Percentiles rank a stretch among this genome's conserved stretches.
phyloP scores from a whole-genome alignment of 352 stramenopile species.

The Globisporangium nodosum region DNA sequence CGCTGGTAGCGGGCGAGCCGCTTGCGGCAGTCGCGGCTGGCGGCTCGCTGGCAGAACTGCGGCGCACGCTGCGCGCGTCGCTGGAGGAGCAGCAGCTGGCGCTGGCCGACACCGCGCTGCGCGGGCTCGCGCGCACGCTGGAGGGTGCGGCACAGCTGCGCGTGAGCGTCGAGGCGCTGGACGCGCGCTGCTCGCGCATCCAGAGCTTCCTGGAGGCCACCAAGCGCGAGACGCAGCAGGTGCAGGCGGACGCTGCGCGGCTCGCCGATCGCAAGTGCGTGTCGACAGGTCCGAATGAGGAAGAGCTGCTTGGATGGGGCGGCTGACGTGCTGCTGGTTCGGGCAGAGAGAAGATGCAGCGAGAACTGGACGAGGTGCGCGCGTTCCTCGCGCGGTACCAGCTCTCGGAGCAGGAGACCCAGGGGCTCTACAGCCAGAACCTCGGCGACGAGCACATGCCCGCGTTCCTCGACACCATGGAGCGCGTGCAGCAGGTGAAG shows the following conservation, averaged over 20 bases:
- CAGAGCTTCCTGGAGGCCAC: constrained; percentile 54
- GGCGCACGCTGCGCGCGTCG: constrained; percentile 36
- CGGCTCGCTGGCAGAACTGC: constrained; percentile 31
- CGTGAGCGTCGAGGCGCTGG: constrained; percentile 33
- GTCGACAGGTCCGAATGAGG: neutral
- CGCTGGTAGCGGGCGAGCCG: constrained; percentile 32
- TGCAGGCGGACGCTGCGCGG: constrained; percentile 43
- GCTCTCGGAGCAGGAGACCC: constrained; percentile 60
- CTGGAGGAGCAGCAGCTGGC: constrained; percentile 50
- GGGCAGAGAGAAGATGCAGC: constrained; percentile 35
- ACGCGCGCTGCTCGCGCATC: constrained; percentile 39
- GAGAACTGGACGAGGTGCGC: constrained; percentile 40
- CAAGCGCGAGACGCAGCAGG: constrained; percentile 60
- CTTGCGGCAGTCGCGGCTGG: neutral
- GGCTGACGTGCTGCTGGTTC: neutral
- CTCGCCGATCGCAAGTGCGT: constrained; percentile 40
- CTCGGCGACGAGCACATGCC: constrained; percentile 41
- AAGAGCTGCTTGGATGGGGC: neutral
- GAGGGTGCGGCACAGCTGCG: constrained; percentile 28
- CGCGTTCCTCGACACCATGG: constrained; percentile 63
- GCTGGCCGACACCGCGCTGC: constrained; percentile 40
- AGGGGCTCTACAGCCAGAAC: constrained; percentile 33
- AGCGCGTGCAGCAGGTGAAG: constrained; percentile 69
- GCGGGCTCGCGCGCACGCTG: constrained; percentile 38
- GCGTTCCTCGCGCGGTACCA: constrained; percentile 71